phyloP scores from a whole-genome alignment of 192 early-diverging fungal species.

The Entophlyctis luteolus region DNA sequence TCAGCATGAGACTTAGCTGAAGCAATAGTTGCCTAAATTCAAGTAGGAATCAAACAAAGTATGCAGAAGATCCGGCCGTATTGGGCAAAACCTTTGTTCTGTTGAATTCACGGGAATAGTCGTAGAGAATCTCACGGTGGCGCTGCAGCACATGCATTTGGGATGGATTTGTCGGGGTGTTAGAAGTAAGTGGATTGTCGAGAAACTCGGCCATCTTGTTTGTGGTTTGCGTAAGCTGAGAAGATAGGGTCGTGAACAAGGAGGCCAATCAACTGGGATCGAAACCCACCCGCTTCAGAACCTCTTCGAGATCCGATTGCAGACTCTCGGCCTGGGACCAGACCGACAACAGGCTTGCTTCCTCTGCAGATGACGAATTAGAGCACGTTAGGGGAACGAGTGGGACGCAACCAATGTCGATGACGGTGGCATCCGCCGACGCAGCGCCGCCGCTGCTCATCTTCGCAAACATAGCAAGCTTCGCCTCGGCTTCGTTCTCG shows the following conservation, averaged over 20 bases:
- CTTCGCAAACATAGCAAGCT: slow-evolving; percentile 54
- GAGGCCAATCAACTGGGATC: not conserved
- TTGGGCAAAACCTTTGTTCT: slow-evolving; percentile 54
- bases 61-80: not conserved
- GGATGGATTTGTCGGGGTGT: slow-evolving; percentile 53
- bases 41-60: not conserved
- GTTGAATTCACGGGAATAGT: slow-evolving; percentile 74
- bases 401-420: not conserved
- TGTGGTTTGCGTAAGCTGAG: slow-evolving; percentile 56
- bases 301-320: slow-evolving; percentile 59
- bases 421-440: slow-evolving; percentile 7
- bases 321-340: slow-evolving; percentile 30
- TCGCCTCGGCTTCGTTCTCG: slow-evolving; percentile 69
- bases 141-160: slow-evolving; percentile 71
- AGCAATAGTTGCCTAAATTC: slow-evolving; percentile 56
- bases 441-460: slow-evolving; percentile 22
- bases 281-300: slow-evolving; percentile 56
- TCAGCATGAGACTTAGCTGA: slow-evolving; percentile 66
- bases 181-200: slow-evolving; percentile 44
- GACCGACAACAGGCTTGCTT: slow-evolving; percentile 4
- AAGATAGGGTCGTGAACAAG: not conserved
- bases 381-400: not conserved
- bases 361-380: not conserved
- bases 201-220: slow-evolving; percentile 62
- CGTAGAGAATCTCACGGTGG: slow-evolving; percentile 73